Evolutionary conservation across 2,329 filamentous ascomycete genomes (phyloP).

Genomic region (Claviceps sp.): DNA sequence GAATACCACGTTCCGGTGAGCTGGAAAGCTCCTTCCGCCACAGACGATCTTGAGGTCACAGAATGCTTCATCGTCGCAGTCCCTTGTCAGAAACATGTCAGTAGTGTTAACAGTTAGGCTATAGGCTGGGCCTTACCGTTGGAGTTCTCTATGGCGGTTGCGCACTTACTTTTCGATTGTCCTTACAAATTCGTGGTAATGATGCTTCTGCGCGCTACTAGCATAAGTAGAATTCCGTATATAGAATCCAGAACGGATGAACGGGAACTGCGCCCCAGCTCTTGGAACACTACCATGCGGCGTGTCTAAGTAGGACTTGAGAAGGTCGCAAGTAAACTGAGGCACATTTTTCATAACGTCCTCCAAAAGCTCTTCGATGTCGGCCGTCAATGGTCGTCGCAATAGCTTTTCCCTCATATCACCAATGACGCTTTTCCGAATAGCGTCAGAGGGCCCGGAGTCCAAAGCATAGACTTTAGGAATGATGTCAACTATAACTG

Average conservation of each 20-base stretch:
- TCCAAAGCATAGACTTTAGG: not conserved
- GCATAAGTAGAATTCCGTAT: too few species aligned
- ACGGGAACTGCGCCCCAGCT: too few species aligned
- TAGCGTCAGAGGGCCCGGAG: not conserved
- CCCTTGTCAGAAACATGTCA: not conserved
- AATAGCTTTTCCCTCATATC: not conserved
- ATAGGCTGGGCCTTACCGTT: too few species aligned
- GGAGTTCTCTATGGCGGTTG: too few species aligned
- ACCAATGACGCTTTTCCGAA: not conserved
- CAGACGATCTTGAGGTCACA: not conserved
- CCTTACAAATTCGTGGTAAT: too few species aligned
- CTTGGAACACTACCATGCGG: too few species aligned
- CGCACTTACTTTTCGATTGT: too few species aligned
- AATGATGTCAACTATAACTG: not conserved
- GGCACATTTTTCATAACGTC: not conserved
- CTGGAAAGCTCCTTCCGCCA: too few species aligned
- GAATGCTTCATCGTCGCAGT: not conserved
- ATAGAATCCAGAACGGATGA: too few species aligned
- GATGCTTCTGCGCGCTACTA: too few species aligned
- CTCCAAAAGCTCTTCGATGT: not conserved
- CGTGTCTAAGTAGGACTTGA: not conserved
- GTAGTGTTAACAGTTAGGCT: not conserved
- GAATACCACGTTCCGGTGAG: too few species aligned
- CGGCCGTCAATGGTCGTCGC: not conserved
- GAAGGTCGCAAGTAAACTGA: not conserved